Conservation (phyloP, 768 basidiomycete genomes). For the Tulasnella calospora region DNA sequence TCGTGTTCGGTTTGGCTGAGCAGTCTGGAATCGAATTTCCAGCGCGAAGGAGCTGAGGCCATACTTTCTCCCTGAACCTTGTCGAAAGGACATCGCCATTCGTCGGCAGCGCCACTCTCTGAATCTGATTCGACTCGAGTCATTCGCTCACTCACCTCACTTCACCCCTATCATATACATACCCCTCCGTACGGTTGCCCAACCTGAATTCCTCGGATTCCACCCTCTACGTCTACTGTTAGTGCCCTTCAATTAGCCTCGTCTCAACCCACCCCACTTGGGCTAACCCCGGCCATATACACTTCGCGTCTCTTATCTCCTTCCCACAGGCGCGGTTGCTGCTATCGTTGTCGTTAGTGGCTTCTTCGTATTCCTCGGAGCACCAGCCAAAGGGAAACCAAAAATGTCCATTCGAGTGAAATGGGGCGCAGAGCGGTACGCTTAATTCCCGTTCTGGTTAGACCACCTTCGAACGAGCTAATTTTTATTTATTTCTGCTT, state of each 20-base stretch:
- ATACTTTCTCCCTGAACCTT: background rate
- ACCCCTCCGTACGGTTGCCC: background rate
- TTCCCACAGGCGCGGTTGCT: background rate
- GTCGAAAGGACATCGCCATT: background rate
- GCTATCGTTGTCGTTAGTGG: background rate
- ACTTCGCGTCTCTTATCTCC: background rate
- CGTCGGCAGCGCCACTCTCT: background rate
- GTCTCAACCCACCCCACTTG: background rate
- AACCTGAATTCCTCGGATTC: conserved; percentile 5
- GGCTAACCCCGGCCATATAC: background rate
- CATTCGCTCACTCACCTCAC: conserved; percentile 3
- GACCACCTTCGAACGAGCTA: background rate
- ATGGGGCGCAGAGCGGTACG: conserved; percentile 34
- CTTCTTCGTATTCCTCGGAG: background rate
- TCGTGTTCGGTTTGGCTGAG: background rate
- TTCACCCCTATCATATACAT: conserved; percentile 7
- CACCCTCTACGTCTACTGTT: conserved; percentile 9
- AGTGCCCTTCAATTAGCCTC: background rate
- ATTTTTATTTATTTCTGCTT: conserved; percentile 16
- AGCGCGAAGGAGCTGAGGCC: background rate
- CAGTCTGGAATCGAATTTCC: conserved; percentile 1
- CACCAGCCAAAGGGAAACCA: conserved; percentile 13
- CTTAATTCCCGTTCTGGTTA: background rate
- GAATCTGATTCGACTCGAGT: background rate
- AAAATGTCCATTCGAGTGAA: conserved; percentile 31